Percentiles rank a stretch among this genome's conserved stretches.
These are phyloP conservation scores for Ceratobasidium sp. DNA, from an alignment of 1,284 basidiomycete species.

Conservation along the genomic window DNA sequence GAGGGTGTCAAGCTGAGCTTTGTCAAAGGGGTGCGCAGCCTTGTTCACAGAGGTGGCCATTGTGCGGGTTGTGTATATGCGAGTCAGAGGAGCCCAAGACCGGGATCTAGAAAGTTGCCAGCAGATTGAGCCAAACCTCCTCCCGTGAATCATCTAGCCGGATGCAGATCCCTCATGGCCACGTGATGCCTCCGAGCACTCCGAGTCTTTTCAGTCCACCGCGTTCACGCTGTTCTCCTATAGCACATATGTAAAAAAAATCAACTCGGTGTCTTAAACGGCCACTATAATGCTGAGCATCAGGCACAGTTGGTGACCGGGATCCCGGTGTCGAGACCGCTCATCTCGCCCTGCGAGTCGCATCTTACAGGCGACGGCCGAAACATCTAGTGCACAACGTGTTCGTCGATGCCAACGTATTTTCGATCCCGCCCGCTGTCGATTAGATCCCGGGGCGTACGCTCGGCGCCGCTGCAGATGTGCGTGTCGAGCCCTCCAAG, in stretches of 20 bases:
- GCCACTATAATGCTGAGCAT: not conserved
- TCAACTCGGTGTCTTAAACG: not conserved
- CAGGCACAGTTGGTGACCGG: not conserved
- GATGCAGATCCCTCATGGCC: constrained; percentile 37
- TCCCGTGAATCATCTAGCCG: constrained; percentile 37
- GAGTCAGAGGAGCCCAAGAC: constrained; percentile 30
- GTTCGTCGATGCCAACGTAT: constrained; percentile 10
- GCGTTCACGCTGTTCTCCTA: not conserved
- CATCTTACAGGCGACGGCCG: not conserved
- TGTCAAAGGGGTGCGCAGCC: constrained; percentile 90
- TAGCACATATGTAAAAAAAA: not conserved
- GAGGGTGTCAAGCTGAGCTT: constrained; percentile 84
- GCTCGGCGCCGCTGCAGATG: not conserved
- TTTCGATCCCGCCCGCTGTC: not conserved
- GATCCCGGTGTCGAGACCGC: not conserved
- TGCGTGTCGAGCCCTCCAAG: constrained; percentile 8
- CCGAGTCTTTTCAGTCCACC: not conserved
- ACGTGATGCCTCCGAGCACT: constrained; percentile 13
- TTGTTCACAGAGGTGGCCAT: constrained; percentile 70
- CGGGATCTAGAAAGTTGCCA: constrained; percentile 36
- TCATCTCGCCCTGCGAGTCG: not conserved
- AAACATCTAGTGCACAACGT: constrained; percentile 1
- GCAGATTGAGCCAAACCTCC: constrained; percentile 28
- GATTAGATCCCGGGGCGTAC: constrained; percentile 25
- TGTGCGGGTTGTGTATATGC: constrained; percentile 23